Evolutionary conservation across 2,329 filamentous ascomycete species (phyloP), one percentile per base, ranked within the genome.

Genomic region (Cytospora schulzeri): DNA sequence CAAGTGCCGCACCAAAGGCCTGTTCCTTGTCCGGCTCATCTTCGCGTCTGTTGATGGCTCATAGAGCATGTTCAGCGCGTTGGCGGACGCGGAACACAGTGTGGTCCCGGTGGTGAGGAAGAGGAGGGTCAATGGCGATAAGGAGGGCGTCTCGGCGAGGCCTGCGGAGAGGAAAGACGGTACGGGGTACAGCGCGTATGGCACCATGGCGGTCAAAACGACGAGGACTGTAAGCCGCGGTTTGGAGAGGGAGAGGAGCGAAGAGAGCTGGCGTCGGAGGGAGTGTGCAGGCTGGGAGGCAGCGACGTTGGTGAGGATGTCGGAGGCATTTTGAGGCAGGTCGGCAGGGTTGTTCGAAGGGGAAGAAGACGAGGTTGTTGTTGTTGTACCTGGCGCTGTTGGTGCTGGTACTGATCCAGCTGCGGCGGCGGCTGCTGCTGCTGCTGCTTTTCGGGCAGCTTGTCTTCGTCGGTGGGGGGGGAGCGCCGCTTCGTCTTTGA

Each of bases 11-110:
- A 97, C 95, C 0, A 99, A 82, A 0, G 95, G 95, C 5, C 95
- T 81, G 71, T 97, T 97, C 31, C 92, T 86, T 2, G 95, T 99
- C n/a, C 95, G 88, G 41, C 86, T 88, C 95, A 99, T 99, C 72
- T 91, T 88, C 54, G 93, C 92, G 76, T 99, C 95, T 73, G 93
- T 93, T 66, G 88, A 83, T 12, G 89, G 91, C 77, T 99, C 95
- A 77, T 97, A 93, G 65, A 97, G 87, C 95, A 99, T 99, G 77
- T 99, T 99, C 69, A 98, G 83, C 1, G 95, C 87, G 75, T 99
- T 99, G 52, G 95, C 95, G 65, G 91, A 92, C 52, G 93, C 92
- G n/a, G 88, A 91, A 75, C 92, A 95, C 24, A 97, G 83, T 5
- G 93, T 88, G 0, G 95, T 98, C 66, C 95, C 94, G 4, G 87